phyloP scores from a whole-genome alignment of 1,284 basidiomycete species.

The Naganishia sp. region DNA sequence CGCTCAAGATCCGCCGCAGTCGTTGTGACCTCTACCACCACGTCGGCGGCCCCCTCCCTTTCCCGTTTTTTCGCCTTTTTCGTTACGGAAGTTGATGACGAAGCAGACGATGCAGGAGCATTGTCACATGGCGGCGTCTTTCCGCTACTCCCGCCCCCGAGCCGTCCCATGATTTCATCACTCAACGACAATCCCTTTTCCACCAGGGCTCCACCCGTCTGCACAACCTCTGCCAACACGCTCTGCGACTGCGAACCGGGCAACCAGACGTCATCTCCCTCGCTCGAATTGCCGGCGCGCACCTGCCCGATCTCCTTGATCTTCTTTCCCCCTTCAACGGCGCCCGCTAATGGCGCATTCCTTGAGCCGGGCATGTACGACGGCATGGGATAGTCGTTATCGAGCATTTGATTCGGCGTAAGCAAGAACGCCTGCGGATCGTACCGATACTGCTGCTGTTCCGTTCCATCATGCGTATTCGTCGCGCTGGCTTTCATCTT shows the following conservation, averaged over 20 bases:
- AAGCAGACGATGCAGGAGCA: background rate
- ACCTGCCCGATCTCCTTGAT: constrained; percentile 19
- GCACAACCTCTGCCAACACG: constrained; percentile 9
- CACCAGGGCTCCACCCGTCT: background rate
- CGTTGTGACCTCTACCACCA: constrained; percentile 17
- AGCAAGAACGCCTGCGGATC: constrained; percentile 69
- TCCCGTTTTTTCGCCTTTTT: constrained; percentile 16
- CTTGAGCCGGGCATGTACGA: constrained; percentile 63
- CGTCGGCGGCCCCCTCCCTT: constrained; percentile 8
- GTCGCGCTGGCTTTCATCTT: constrained; percentile 24
- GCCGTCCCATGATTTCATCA: constrained; percentile 4
- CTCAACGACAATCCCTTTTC: constrained; percentile 13
- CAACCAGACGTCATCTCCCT: constrained; percentile 27
- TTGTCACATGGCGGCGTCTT: background rate
- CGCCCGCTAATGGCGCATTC: background rate
- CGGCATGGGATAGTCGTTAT: constrained; percentile 84
- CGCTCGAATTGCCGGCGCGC: constrained; percentile 5
- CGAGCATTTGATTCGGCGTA: constrained; percentile 78
- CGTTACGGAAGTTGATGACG: constrained; percentile 18
- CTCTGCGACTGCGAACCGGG: constrained; percentile 1
- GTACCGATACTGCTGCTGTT: constrained; percentile 34
- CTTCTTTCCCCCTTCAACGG: background rate
- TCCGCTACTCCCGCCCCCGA: constrained; percentile 19
- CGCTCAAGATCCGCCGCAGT: background rate
- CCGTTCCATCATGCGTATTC: constrained; percentile 11